phyloP scores from a whole-genome alignment of 257 asterid species.

The Solanum pennellii region DNA sequence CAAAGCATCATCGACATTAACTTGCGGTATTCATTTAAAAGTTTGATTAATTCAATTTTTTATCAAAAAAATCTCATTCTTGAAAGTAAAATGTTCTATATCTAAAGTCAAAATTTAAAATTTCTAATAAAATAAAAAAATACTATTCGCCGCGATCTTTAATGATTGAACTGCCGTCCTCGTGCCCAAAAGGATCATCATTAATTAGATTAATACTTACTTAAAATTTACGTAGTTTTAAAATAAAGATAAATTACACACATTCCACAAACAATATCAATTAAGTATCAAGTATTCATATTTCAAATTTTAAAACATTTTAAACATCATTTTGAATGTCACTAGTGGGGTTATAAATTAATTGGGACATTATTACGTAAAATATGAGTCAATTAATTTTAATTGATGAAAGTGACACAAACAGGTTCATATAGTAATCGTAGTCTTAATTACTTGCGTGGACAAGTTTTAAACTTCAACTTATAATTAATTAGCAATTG shows the following conservation, averaged over 20 bases:
- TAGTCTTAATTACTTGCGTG: background rate
- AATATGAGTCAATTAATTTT: background rate
- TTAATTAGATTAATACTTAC: background rate
- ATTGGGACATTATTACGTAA: background rate
- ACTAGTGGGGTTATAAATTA: background rate
- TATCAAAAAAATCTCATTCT: background rate
- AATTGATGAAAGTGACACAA: background rate
- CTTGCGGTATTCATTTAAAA: too few species aligned
- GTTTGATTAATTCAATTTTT: background rate
- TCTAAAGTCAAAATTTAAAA: background rate
- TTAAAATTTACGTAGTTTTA: background rate
- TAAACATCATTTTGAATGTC: background rate
- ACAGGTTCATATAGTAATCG: background rate
- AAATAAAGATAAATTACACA: background rate
- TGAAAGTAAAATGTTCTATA: background rate
- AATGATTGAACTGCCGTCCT: background rate
- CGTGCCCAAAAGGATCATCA: background rate
- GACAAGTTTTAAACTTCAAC: background rate
- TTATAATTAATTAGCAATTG: background rate
- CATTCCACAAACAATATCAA: background rate
- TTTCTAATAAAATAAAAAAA: background rate
- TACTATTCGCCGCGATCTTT: background rate
- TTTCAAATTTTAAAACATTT: background rate
- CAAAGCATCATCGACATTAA: background rate
- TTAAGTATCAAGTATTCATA: background rate